These are phyloP conservation scores for Aspergillus cavernicola DNA, from an alignment of 495 filamentous ascomycete genomes.

Conservation along the genomic window DNA sequence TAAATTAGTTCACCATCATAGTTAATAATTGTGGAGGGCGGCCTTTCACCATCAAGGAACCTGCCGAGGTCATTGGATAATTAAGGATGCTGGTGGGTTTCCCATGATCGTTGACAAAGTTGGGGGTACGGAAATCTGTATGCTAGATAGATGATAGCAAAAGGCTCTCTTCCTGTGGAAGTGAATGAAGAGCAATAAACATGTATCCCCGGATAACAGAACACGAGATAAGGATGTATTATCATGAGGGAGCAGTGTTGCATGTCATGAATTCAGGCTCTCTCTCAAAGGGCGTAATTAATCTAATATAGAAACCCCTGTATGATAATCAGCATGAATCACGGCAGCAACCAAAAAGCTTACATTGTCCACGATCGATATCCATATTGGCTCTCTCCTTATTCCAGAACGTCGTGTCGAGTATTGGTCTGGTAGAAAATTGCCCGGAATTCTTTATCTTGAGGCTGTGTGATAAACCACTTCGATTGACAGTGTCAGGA, in stretches of 20 bases:
- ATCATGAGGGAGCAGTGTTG: constrained; percentile 9
- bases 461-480: background rate
- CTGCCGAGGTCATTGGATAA: constrained; percentile 24
- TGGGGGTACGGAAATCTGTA: constrained; percentile 29
- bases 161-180: constrained; percentile 19
- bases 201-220: constrained; percentile 18
- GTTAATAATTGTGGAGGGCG: constrained; percentile 20
- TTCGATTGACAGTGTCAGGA: background rate
- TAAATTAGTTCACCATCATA: constrained; percentile 19
- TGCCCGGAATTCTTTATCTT: constrained; percentile 8
- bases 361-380: constrained; percentile 33
- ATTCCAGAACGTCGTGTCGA: constrained; percentile 23
- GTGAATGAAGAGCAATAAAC: constrained; percentile 20
- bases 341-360: background rate
- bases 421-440: constrained; percentile 31
- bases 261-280: constrained; percentile 24
- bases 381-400: constrained; percentile 20
- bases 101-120: constrained; percentile 26
- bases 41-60: constrained; percentile 22
- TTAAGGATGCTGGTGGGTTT: constrained; percentile 28
- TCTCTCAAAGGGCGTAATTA: constrained; percentile 27
- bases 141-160: constrained; percentile 27
- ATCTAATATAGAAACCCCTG: constrained; percentile 16
- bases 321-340: constrained; percentile 12
- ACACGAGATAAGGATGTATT: constrained; percentile 13